Base-by-base conservation (phyloP, 2,329 filamentous ascomycete genomes). In the Leptographium radiaticola region DNA sequence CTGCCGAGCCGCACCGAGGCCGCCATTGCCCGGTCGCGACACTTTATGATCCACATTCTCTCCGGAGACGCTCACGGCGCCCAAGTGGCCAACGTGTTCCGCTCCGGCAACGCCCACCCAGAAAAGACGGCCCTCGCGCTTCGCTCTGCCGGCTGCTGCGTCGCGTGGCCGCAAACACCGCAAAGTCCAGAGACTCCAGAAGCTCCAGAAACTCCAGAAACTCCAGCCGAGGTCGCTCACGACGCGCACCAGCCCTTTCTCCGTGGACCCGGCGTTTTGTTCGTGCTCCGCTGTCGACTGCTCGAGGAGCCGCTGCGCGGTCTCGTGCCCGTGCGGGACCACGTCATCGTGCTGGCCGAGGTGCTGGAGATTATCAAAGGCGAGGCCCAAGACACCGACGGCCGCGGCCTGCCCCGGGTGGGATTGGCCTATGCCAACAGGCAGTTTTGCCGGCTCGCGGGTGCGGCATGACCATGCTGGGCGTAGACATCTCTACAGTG, bases 11-110 rank as follows among this genome's bases (percentile, higher is more conserved):
- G 75, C 13, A 81, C 78, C 13, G 68, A 78, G 30, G 70, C 76
- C 55, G 77, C 77, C 10, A 70, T 82, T 25, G 57, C 62, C 61
- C 15, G 72, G 67, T n/a, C 55, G 45, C 59, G 70, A 1, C 61
- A 60, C 15, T 81, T 81, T 62, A 80, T 80, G 55, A 70, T 81
- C 15, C 79, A 82, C 56, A 62, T 81, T 7, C 70, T 81, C 0
- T 65, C 70, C 0, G 74, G 71, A 6, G 71, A 76, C 42, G 65
- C 63, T 6, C 60, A 64, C 1, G 79, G 77, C 12, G 77, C 73
- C 7, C 62, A 64, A 7, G 66, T 80, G 4, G 78, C 79, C 1
- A 70, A 75, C 51, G 70, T 74, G 55, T 78, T 80, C 58, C 72
- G 75, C 5, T 62, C 69, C 43, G 76, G 76, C 0, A 79, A 80